Evolutionary conservation across 768 basidiomycete species (phyloP).

Genomic region (Pilatotrama ljubarskyi): DNA sequence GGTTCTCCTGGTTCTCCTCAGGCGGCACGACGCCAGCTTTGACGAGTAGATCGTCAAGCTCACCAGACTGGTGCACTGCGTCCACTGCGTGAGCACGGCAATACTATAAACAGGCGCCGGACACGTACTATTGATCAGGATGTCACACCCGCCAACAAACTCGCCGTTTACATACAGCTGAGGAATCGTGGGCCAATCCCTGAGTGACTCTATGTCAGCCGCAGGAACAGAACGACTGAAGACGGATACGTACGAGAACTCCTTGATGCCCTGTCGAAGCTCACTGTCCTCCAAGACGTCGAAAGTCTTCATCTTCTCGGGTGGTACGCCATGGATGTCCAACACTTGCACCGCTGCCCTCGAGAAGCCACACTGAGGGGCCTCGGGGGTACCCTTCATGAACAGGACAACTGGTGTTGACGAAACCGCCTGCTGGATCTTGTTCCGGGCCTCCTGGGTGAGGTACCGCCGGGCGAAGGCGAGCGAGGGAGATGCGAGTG

Average conservation of each 20-base stretch:
- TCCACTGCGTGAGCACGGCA: constrained; percentile 1
- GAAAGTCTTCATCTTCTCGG: constrained; percentile 83
- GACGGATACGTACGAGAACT: constrained; percentile 81
- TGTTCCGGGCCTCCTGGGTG: constrained; percentile 58
- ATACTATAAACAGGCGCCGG: background rate
- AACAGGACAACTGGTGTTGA: constrained; percentile 87
- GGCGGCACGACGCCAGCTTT: constrained; percentile 71
- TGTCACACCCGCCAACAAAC: constrained; percentile 97
- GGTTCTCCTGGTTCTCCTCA: constrained; percentile 11
- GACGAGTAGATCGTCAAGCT: constrained; percentile 80
- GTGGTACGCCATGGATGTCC: constrained; percentile 76
- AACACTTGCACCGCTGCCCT: constrained; percentile 91
- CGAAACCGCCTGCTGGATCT: constrained; percentile 73
- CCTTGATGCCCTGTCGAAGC: constrained; percentile 85
- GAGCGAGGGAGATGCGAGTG: constrained; percentile 25
- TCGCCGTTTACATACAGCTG: constrained; percentile 94
- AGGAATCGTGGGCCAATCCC: constrained; percentile 98
- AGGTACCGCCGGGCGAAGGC: constrained; percentile 49
- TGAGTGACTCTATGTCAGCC: constrained; percentile 33
- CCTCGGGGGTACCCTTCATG: constrained; percentile 93
- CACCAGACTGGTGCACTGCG: constrained; percentile 94
- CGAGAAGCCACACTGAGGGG: constrained; percentile 94
- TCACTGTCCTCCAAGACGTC: constrained; percentile 88
- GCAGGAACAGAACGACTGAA: background rate
- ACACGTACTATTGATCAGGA: constrained; percentile 70